Base-by-base conservation (phyloP, 345 rosid genomes). In the Leavenworthia alabamica region DNA sequence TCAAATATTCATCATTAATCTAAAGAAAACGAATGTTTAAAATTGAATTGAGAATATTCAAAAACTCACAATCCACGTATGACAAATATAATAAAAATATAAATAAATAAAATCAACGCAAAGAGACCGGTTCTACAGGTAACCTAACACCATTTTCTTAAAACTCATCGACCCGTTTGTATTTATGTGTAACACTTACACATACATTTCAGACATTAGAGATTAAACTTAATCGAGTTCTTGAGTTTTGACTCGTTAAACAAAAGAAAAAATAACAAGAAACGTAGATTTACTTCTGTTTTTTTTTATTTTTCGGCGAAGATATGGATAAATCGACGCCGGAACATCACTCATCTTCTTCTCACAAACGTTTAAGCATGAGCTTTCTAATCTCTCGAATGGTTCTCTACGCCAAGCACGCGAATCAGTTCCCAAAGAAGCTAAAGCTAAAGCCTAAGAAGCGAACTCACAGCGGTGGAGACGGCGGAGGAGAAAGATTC, bases 341-440 rank as follows among this genome's bases (percentile, higher is more conserved):
- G 51, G 64, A 67, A 19, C 67, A 67, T 14, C 41, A 63, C 16
- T 58, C 45, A 33, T 73, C 76, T 8, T 24, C 49, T 26, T 50
- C 81, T 1, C 56, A 73, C 6, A 83, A 78, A 68, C 82, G 76
- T 68, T 9, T 78, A 5, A 60, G 68, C 4, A 22, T 69, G 26
- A 62, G 68, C 52, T 73, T 81, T 42, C 69, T 84, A 11, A 7
- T 81, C 40, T 73, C 91, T 8, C 47, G 82, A 35, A 59, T 79
- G 78, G 75, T 82, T 56, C 32, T 75, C 5, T 81, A 82, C 57
- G 81, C 88, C 39, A 86, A 77, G 64, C 82, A 74, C 1, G 87
- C 83, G 0, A 36, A 47, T 27, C 79, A 72, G 9, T 31, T 76
- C 56, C 76, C 97, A 0, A 77, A 37, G 45, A 79, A 80, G 77